Evolutionary conservation across 306 rosid genomes (phyloP), one percentile per base, ranked within the genome.

Genomic region (Inga laurina): DNA sequence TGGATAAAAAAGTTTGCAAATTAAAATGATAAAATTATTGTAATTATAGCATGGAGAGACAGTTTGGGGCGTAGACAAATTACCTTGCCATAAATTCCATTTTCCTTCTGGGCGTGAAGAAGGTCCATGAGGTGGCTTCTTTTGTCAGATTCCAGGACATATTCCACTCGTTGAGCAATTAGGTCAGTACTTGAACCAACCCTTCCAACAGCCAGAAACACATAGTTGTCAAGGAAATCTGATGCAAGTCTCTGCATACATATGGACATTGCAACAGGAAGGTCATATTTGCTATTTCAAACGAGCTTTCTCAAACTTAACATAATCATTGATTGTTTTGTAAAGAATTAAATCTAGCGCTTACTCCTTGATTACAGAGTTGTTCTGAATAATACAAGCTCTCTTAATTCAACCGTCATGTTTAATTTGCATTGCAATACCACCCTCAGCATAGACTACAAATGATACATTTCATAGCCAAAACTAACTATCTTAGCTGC

Each of bases 171-270:
- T 84, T 91, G 95, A 70, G 86, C 90, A 85, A 91, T 91, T 57
- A 91, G 82, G 86, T 91, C 95, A 56, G 95, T 91, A 79, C 93
- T 91, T 66, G 95, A 91, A 56, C 95, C 95, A 82, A 91, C 95
- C 83, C 95, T 91, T 85, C 95, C 95, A 71, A 91, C 95, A 78
- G 95, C 92, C 84, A 91, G 82, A 79, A 91, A 91, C 80, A 72
- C 76, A 27, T 72, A 72, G 15, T 46, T 72, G 7, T 32, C 54
- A 27, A 72, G 76, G 39, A 72, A 91, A 87, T 91, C 95, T 3
- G 93, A 85, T 34, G 95, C 95, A 79, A 91, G 83, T 79, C 93
- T 90, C 76, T 72, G 76, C 59, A 72, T 13, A 72, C 19, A 46
- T 14, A 52, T 45, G 41, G 46, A 24, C 34, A 27, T 72, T 22